Conservation (phyloP, 2,329 filamentous ascomycete species). For the Talaromyces sp. region DNA sequence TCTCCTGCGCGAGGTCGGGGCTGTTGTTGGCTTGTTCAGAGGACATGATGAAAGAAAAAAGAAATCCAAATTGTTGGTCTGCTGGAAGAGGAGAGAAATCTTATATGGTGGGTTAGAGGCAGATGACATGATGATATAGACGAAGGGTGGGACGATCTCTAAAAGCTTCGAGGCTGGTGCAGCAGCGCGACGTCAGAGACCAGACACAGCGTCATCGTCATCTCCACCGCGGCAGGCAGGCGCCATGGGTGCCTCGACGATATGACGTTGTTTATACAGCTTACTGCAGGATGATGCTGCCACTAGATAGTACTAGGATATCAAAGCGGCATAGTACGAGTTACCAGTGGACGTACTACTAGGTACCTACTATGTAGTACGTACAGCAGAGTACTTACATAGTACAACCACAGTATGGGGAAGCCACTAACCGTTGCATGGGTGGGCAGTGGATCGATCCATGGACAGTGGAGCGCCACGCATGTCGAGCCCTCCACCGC, state of each 20-base stretch:
- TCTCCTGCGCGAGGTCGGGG: constrained; percentile 14
- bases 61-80: background rate
- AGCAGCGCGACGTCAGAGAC: constrained; percentile 9
- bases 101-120: constrained; percentile 10
- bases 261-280: background rate
- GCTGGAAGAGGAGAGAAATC: constrained; percentile 5
- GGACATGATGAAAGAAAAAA: constrained; percentile 13
- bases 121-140: constrained; percentile 11
- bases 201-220: background rate
- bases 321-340: no score
- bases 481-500: no score
- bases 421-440: no score
- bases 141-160: background rate
- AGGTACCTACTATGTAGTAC: no score
- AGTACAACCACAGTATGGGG: background rate
- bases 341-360: no score
- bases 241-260: background rate
- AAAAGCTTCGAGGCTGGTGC: background rate
- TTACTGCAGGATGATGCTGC: no score
- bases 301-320: no score
- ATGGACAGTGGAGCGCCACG: background rate
- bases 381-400: no score
- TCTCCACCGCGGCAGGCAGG: constrained; percentile 4
- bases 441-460: no score
- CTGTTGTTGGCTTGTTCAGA: constrained; percentile 14